A percentile compares a stretch with the other conserved stretches of the same genome.
Evolutionary conservation across 306 rosid genomes (phyloP).

Genomic region (Arachis hypogaea): DNA sequence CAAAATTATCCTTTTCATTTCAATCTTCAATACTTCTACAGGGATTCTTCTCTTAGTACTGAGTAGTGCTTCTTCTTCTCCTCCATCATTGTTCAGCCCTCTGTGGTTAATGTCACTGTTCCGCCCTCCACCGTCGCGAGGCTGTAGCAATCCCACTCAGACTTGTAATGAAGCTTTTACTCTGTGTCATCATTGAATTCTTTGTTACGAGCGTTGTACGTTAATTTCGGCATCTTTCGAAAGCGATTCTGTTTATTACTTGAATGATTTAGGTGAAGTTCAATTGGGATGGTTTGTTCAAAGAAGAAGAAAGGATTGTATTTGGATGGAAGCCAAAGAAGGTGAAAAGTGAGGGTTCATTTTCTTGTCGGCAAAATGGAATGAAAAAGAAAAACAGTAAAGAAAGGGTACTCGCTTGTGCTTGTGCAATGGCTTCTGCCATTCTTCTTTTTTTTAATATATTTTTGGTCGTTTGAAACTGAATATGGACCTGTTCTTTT

Average conservation of each 20-base stretch:
- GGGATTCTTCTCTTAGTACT: too few species aligned
- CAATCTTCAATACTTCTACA: too few species aligned
- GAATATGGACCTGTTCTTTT: background rate
- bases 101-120: too few species aligned
- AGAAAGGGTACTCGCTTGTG: conserved; percentile 6
- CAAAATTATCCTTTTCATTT: too few species aligned
- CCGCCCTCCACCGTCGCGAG: conserved; percentile 28
- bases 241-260: background rate
- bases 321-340: too few species aligned
- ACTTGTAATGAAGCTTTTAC: conserved; percentile 86
- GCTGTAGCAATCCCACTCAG: conserved; percentile 98
- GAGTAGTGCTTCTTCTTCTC: too few species aligned
- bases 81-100: too few species aligned
- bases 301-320: background rate
- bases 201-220: conserved; percentile 90
- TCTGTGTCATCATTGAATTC: conserved; percentile 65
- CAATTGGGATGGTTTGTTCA: too few species aligned
- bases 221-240: conserved; percentile 61
- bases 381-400: too few species aligned
- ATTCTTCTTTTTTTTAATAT: too few species aligned
- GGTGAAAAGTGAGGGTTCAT: conserved; percentile 29
- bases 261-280: background rate
- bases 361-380: conserved; percentile 44
- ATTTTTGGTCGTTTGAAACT: too few species aligned
- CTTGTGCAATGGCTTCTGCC: conserved; percentile 30